Evolutionary conservation across 2,329 filamentous ascomycete genomes (phyloP).

Genomic region (Amylocarpus encephaloides): DNA sequence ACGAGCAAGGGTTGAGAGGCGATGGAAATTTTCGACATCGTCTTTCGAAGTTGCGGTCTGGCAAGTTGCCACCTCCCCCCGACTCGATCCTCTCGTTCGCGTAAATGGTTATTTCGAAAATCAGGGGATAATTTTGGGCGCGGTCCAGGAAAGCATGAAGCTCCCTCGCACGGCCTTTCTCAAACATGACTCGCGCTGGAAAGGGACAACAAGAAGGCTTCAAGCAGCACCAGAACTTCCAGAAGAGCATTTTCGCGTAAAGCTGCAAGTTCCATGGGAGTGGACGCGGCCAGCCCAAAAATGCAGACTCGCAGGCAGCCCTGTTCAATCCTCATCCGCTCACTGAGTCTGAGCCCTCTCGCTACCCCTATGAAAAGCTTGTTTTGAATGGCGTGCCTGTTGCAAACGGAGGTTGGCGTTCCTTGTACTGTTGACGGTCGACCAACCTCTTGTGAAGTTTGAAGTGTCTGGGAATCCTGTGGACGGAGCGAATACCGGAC

Average conservation of each 20-base stretch:
- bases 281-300: conserved; percentile 2
- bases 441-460: not conserved
- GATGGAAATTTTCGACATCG: too few species aligned
- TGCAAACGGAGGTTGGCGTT: not conserved
- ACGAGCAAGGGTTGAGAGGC: too few species aligned
- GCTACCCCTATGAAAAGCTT: conserved; percentile 1
- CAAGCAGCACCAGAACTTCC: conserved; percentile 7
- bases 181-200: conserved; percentile 8
- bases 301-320: not conserved
- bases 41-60: too few species aligned
- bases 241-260: conserved; percentile 2
- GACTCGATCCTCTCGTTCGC: too few species aligned
- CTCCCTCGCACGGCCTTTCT: conserved; percentile 1
- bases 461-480: conserved; percentile 1
- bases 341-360: too few species aligned
- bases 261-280: conserved; percentile 2
- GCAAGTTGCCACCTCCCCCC: too few species aligned
- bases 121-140: too few species aligned
- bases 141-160: conserved; percentile 5
- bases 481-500: not conserved
- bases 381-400: conserved; percentile 5
- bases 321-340: not conserved
- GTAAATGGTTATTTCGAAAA: too few species aligned
- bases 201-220: not conserved
- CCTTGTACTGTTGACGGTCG: too few species aligned